Percentiles rank a stretch among this genome's conserved stretches.
Conservation (phyloP, 768 basidiomycete species). For the Boletus huronensis region DNA sequence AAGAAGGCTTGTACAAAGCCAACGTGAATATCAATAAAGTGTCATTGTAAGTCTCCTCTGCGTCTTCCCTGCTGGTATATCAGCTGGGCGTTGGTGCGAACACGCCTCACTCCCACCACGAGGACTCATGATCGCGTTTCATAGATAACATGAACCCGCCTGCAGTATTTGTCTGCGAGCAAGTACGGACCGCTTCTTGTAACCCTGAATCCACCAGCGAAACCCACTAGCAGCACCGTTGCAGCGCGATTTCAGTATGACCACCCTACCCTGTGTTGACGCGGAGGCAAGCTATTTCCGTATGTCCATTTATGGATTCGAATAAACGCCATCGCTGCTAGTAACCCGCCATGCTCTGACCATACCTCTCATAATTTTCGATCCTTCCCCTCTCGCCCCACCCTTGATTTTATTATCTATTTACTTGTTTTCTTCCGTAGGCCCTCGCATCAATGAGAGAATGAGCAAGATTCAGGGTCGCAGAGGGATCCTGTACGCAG, state of each 20-base stretch:
- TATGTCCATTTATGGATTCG: background rate
- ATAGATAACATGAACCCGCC: slow-evolving; percentile 73
- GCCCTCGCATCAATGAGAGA: slow-evolving; percentile 53
- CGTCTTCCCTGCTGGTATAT: background rate
- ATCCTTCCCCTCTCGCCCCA: background rate
- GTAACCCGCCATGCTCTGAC: background rate
- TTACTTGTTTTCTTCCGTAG: slow-evolving; percentile 20
- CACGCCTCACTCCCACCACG: background rate
- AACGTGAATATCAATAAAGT: slow-evolving; percentile 59
- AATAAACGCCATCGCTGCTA: background rate
- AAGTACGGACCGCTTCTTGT: slow-evolving; percentile 62
- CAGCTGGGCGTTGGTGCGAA: background rate
- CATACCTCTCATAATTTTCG: background rate
- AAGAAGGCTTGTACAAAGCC: slow-evolving; percentile 35
- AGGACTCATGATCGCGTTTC: background rate
- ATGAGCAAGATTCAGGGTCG: slow-evolving; percentile 59
- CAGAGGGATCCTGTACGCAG: slow-evolving; percentile 59
- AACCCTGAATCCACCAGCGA: slow-evolving; percentile 65
- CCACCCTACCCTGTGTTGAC: slow-evolving; percentile 70
- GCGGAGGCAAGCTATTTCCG: slow-evolving; percentile 34
- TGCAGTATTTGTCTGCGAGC: slow-evolving; percentile 60
- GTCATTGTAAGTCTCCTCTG: slow-evolving; percentile 46
- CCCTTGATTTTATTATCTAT: background rate
- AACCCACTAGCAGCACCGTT: slow-evolving; percentile 44
- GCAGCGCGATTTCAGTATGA: slow-evolving; percentile 58